Base-by-base conservation (phyloP, 805 yeast genomes). In the Kazachstania kunashirensis region DNA sequence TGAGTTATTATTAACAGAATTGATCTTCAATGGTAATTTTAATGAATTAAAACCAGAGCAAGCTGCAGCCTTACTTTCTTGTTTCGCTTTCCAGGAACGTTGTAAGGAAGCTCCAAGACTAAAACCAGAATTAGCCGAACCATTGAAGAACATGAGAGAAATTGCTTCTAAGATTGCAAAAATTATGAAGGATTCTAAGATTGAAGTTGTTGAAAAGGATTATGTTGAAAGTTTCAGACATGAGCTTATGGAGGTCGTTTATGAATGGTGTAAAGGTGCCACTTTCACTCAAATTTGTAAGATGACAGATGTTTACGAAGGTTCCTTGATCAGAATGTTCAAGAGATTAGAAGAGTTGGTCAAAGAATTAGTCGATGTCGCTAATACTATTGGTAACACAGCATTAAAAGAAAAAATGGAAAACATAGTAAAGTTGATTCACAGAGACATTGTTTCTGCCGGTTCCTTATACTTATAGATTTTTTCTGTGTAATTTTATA, bases 241-340 rank as follows among this genome's bases (percentile, higher is more conserved):
- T 14, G 95, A 92, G 55, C 69, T 92, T 43, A 89, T 92, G 97
- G 97, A 88, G 57, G 96, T 92, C 35, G 96, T 92, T 1, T 85
- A 66, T 59, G 83, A 89, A 33, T 92, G 99, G 99, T 85, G 96
- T 59, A 79, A 81, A 55, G 97, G 97, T 14, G 96, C 95, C 6
- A 67, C 92, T 0, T 92, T 92, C 61, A 89, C 96, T 0, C 96
- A 89, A 57, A 89, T 92, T 44, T 89, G 97, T 66, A 89, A 89
- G 61, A 86, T 92, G 96, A 92, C 98, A 0, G 98, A 92, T 55
- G 97, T 92, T 30, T 92, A 89, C 49, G 99, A 92, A 65, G 99
- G 99, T 29, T 81, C 94, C 16, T 70, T 92, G 54, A 89, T 92
- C 46, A 77, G 99, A 57, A 83, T 84, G 77, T 92, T 92, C 67